Evolutionary conservation across 768 basidiomycete species (phyloP).

Genomic region (Mycena albidolilacea): DNA sequence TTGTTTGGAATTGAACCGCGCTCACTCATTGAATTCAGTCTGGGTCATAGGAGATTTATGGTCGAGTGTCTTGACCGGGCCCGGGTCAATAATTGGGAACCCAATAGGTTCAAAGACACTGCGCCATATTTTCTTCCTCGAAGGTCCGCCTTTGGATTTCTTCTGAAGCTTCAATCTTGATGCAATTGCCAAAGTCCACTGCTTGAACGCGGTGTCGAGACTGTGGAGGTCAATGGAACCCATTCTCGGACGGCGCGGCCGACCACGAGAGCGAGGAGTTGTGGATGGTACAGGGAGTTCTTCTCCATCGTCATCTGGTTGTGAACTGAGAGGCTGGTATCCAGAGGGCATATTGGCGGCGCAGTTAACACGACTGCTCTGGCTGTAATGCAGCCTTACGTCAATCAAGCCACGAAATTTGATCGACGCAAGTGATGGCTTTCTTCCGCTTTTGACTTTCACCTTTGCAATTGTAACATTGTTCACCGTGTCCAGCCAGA

Average conservation of each 20-base stretch:
- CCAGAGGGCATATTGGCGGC: slow-evolving; percentile 52
- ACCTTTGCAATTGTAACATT: no score
- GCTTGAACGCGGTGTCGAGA: slow-evolving; percentile 87
- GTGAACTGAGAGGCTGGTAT: slow-evolving; percentile 60
- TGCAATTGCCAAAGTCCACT: slow-evolving; percentile 92
- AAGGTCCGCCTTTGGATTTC: slow-evolving; percentile 74
- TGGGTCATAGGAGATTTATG: slow-evolving; percentile 84
- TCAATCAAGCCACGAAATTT: background rate
- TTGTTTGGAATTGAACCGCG: background rate
- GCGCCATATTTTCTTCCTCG: slow-evolving; percentile 81
- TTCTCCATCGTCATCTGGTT: slow-evolving; percentile 58
- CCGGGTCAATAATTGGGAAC: slow-evolving; percentile 23
- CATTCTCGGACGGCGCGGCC: slow-evolving; percentile 64
- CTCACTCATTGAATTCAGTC: slow-evolving; percentile 79
- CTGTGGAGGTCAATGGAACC: slow-evolving; percentile 80
- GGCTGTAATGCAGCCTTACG: background rate
- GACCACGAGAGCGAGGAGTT: slow-evolving; percentile 51
- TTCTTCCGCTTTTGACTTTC: no score
- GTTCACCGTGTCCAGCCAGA: no score
- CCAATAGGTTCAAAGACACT: slow-evolving; percentile 78
- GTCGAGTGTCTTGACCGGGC: slow-evolving; percentile 85
- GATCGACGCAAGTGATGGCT: no score
- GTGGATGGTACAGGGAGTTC: slow-evolving; percentile 29
- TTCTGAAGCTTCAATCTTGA: slow-evolving; percentile 89
- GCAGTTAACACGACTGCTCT: background rate